These are phyloP conservation scores for Rutstroemia sydowiana DNA, from an alignment of 2,329 filamentous ascomycete genomes.

Conservation along the genomic window DNA sequence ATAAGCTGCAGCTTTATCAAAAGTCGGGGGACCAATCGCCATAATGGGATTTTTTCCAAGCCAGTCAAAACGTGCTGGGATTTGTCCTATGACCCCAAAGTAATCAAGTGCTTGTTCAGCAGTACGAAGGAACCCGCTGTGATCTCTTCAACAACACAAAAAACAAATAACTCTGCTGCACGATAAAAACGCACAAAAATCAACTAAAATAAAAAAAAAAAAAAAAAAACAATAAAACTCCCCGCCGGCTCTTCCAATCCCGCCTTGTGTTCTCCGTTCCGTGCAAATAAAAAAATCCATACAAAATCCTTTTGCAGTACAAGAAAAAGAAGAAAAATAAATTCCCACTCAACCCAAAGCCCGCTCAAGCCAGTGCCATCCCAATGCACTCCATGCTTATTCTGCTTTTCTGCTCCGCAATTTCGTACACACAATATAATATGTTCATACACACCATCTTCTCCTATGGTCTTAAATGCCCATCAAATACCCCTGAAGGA, in stretches of 20 bases:
- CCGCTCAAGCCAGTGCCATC: slow-evolving; percentile 7
- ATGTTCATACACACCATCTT: slow-evolving; percentile 6
- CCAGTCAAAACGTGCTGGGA: slow-evolving; percentile 15
- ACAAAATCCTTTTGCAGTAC: background rate
- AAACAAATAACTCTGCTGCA: too few relatives aligned
- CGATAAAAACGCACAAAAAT: background rate
- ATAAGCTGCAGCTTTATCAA: slow-evolving; percentile 10
- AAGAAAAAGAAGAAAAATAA: background rate
- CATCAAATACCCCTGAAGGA: background rate
- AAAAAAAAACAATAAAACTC: background rate
- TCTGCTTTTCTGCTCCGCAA: background rate
- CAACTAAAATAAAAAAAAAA: background rate
- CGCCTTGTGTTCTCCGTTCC: background rate
- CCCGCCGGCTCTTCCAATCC: background rate
- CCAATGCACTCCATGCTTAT: background rate
- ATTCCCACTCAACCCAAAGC: slow-evolving; percentile 9
- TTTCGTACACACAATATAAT: slow-evolving; percentile 10
- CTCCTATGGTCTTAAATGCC: slow-evolving; percentile 3
- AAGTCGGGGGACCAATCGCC: slow-evolving; percentile 14
- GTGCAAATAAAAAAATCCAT: background rate
- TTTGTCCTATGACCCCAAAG: slow-evolving; percentile 27
- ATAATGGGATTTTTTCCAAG: slow-evolving; percentile 18
- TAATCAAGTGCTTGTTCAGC: slow-evolving; percentile 27
- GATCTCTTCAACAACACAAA: background rate
- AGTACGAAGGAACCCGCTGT: slow-evolving; percentile 28